phyloP scores from a whole-genome alignment of 345 rosid species.

The Eucalyptus pumila region DNA sequence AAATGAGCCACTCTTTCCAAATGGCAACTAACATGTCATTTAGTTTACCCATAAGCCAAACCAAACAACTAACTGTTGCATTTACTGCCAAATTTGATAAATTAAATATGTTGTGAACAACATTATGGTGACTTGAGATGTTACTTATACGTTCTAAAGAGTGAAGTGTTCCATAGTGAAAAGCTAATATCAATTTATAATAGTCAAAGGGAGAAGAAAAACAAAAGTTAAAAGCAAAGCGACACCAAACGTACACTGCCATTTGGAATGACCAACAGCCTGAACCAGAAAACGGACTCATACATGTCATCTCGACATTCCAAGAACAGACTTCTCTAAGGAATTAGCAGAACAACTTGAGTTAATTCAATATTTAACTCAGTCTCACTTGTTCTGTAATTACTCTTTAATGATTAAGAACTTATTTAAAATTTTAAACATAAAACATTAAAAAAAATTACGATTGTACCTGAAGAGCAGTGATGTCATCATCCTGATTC shows the following conservation, averaged over 20 bases:
- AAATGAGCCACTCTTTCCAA: background rate
- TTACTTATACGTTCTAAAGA: background rate
- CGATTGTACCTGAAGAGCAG: constrained; percentile 62
- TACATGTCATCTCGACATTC: background rate
- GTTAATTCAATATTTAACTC: background rate
- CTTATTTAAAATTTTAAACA: background rate
- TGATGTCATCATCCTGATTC: constrained; percentile 74
- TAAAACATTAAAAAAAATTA: background rate
- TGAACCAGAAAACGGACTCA: background rate
- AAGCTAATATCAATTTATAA: background rate
- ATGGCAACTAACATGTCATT: background rate
- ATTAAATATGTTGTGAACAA: background rate
- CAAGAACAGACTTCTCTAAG: background rate
- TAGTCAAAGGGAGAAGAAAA: background rate
- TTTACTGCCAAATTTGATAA: background rate
- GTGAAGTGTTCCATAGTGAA: background rate
- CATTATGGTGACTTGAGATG: background rate
- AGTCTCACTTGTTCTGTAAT: background rate
- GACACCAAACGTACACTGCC: background rate
- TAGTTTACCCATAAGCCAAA: background rate
- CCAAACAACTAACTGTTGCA: background rate
- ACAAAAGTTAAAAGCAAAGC: background rate
- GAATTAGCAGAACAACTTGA: background rate
- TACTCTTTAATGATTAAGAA: background rate
- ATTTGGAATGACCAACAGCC: background rate